Evolutionary conservation across 345 rosid species (phyloP), one percentile per base, ranked within the genome.

Genomic region (Acer saccharum): DNA sequence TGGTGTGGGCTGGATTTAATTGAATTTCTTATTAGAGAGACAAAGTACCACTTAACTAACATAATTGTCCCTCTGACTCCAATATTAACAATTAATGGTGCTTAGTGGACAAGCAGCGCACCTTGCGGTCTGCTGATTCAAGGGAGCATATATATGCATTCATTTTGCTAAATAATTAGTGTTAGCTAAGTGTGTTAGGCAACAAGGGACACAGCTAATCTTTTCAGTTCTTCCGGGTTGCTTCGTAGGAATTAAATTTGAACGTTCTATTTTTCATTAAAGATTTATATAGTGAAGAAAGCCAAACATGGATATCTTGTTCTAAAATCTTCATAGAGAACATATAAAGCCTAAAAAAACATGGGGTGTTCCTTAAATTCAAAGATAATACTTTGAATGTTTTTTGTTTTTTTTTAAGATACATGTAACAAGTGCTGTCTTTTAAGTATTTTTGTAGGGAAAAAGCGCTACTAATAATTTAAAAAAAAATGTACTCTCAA

Each of bases 21-120:
- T 68, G 61, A 48, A 44, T 74, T 25, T 62, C 17, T 76, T 2
- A 43, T 76, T 52, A 68, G 29, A 68, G 29, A 69, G 78, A 82
- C 85, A 76, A 66, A 64, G 39, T 66, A 75, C 75, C 81, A 62
- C 32, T 35, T 43, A 43, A 52, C 11, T 35, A 80, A 68, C 81
- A 79, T 66, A 41, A 69, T 57, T 77, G 72, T 68, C 76, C 21
- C 75, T 69, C 69, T 69, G 25, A 62, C 68, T 65, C 76, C 44
- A 35, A 46, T 57, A 57, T 29, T 48, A 55, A 73, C 76, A 78
- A 29, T 29, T 29, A 29, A 43, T 10, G 74, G 46, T 65, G 65
- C 58, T 54, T 21, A 43, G 81, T 55, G 82, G 63, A 76, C 81
- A 73, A 18, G 10, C 73, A 72, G 58, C 79, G 74, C 62, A 63